These are phyloP conservation scores for Claviceps pazoutovae DNA, from an alignment of 2,329 filamentous ascomycete species.

Conservation along the genomic window DNA sequence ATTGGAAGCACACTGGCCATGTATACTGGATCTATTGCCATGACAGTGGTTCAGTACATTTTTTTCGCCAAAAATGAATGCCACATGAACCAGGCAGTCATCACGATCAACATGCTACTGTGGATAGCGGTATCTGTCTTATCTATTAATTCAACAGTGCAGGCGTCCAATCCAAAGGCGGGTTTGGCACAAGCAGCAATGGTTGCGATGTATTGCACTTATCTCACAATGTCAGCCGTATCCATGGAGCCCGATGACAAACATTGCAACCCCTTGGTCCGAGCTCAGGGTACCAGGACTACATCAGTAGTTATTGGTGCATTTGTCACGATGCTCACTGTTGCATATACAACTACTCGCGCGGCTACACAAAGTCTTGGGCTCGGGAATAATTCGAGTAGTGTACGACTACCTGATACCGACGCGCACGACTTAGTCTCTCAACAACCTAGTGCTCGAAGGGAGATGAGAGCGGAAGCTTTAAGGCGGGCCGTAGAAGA, in stretches of 20 bases:
- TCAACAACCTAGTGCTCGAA: slow-evolving; percentile 63
- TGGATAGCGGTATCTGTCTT: slow-evolving; percentile 68
- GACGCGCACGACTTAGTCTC: slow-evolving; percentile 84
- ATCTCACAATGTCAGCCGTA: slow-evolving; percentile 93
- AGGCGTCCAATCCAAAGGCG: slow-evolving; percentile 84
- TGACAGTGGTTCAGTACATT: slow-evolving; percentile 94
- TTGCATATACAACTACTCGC: slow-evolving; percentile 93
- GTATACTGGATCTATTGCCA: slow-evolving; percentile 79
- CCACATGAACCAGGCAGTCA: slow-evolving; percentile 91
- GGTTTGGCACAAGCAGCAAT: slow-evolving; percentile 95
- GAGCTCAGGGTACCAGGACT: slow-evolving; percentile 72
- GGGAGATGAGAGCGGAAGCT: slow-evolving; percentile 86
- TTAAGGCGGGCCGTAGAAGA: slow-evolving; percentile 85
- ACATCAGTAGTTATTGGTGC: slow-evolving; percentile 87
- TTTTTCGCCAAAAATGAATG: slow-evolving; percentile 79
- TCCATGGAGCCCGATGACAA: slow-evolving; percentile 96
- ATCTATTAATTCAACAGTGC: slow-evolving; percentile 79
- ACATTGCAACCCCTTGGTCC: slow-evolving; percentile 83
- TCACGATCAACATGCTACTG: slow-evolving; percentile 82
- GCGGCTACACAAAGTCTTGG: slow-evolving; percentile 84
- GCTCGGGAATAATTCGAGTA: slow-evolving; percentile 39
- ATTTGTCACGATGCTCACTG: slow-evolving; percentile 89
- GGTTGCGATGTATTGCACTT: slow-evolving; percentile 96
- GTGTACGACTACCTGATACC: slow-evolving; percentile 48
- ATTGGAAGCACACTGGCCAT: slow-evolving; percentile 88